A percentile compares a stretch with the other conserved stretches of the same genome.
phyloP scores from a whole-genome alignment of 495 filamentous ascomycete species.

The Aspergillus mulundensis region DNA sequence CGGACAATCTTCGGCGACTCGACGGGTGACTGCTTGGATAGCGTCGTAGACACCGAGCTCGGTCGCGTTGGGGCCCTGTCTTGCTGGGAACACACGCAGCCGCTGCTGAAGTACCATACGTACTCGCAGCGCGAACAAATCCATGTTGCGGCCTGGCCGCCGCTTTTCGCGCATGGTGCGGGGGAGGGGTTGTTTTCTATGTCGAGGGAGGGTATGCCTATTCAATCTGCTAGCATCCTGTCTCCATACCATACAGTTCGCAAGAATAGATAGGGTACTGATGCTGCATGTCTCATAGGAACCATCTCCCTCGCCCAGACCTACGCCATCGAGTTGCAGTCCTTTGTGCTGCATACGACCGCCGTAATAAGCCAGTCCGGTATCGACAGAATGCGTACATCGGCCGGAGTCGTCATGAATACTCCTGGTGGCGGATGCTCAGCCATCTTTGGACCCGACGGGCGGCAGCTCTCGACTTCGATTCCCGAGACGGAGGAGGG shows the following conservation, averaged over 20 bases:
- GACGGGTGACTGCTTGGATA: constrained; percentile 34
- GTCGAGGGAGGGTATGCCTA: constrained; percentile 34
- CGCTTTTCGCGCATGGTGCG: constrained; percentile 20
- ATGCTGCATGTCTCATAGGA: no score
- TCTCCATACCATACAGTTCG: no score
- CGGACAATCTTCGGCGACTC: constrained; percentile 58
- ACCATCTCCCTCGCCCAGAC: neutral
- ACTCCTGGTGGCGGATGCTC: constrained; percentile 3
- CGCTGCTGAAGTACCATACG: constrained; percentile 56
- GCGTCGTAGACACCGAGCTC: constrained; percentile 41
- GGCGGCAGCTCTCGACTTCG: neutral
- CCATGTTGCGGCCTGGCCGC: constrained; percentile 59
- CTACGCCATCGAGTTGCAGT: neutral
- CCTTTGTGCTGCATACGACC: neutral
- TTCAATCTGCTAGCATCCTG: no score
- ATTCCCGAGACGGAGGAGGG: constrained; percentile 14
- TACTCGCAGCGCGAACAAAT: constrained; percentile 47
- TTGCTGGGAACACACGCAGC: constrained; percentile 60
- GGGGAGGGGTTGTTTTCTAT: constrained; percentile 30
- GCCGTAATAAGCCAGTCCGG: neutral
- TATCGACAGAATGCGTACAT: neutral
- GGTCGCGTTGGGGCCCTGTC: constrained; percentile 44
- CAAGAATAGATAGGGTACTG: no score
- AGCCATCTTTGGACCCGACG: constrained; percentile 4
- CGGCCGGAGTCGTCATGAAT: neutral